Conservation (phyloP, 2,329 filamentous ascomycete genomes). For the Fusarium ambrosium region DNA sequence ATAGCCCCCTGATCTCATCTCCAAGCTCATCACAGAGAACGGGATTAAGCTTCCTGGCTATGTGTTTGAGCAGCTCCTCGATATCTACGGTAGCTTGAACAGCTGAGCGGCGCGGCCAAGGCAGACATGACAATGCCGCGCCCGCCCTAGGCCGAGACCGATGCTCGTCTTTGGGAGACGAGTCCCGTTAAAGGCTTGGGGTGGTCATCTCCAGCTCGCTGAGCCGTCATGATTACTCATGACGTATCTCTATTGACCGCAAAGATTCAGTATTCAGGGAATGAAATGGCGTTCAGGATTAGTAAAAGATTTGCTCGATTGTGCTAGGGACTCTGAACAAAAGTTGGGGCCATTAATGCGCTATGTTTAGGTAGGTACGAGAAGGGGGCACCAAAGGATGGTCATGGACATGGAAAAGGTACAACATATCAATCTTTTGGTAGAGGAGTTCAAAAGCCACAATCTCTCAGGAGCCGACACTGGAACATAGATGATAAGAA, state of each 20-base stretch:
- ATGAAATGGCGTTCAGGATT: background rate
- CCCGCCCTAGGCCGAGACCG: constrained; percentile 11
- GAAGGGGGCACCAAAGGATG: background rate
- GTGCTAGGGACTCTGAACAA: constrained; percentile 8
- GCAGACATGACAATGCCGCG: constrained; percentile 22
- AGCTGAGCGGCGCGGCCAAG: constrained; percentile 41
- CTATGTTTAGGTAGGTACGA: background rate
- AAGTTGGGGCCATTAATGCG: background rate
- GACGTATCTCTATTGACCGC: background rate
- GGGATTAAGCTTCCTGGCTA: constrained; percentile 79
- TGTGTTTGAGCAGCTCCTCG: constrained; percentile 78
- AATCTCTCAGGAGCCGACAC: constrained; percentile 12
- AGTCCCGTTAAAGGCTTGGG: background rate
- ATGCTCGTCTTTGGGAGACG: background rate
- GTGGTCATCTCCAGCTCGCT: constrained; percentile 1
- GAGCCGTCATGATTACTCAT: background rate
- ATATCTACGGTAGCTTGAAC: constrained; percentile 66
- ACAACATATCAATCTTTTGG: constrained; percentile 18
- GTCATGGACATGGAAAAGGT: constrained; percentile 14
- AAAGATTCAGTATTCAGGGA: background rate
- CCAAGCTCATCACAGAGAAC: constrained; percentile 81
- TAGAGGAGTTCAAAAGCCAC: constrained; percentile 40
- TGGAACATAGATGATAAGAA: constrained; percentile 16
- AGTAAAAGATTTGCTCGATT: background rate
- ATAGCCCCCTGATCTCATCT: constrained; percentile 76